A percentile compares a stretch with the other conserved stretches of the same genome.
Evolutionary conservation across 768 basidiomycete species (phyloP).

Genomic region (Podaxis carcinomalis): DNA sequence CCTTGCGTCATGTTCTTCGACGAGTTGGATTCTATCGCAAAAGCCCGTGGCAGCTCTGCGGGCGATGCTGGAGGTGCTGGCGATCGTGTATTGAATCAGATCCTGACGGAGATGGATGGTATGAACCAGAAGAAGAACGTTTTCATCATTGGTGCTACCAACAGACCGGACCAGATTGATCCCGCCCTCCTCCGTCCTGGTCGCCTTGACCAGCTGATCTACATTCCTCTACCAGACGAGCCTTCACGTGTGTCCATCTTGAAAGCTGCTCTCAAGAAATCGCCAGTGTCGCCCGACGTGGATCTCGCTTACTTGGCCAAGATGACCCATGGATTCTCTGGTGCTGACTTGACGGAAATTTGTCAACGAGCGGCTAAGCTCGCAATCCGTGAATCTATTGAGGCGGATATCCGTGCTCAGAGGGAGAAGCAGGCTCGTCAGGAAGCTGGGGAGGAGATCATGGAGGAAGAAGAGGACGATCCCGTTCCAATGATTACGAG

Average conservation of each 20-base stretch:
- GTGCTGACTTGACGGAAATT: conserved; percentile 99
- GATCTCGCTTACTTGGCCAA: conserved; percentile 85
- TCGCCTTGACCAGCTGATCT: conserved; percentile 98
- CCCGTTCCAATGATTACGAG: conserved; percentile 86
- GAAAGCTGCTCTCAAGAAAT: conserved; percentile 87
- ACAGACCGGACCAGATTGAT: conserved; percentile 95
- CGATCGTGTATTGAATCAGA: conserved; percentile 96
- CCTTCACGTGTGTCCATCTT: conserved; percentile 88
- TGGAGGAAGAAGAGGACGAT: conserved; percentile 79
- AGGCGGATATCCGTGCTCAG: conserved; percentile 77
- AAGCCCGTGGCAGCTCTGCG: conserved; percentile 85
- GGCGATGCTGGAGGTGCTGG: conserved; percentile 96
- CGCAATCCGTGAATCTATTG: conserved; percentile 93
- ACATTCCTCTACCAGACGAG: conserved; percentile 98
- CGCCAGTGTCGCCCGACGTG: conserved; percentile 79
- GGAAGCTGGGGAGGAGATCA: conserved; percentile 68
- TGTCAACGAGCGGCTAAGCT: conserved; percentile 97
- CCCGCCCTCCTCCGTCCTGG: conserved; percentile 91
- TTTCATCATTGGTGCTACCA: conserved; percentile 97
- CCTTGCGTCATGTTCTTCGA: conserved; percentile 99
- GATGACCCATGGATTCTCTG: conserved; percentile 96
- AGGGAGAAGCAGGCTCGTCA: conserved; percentile 81
- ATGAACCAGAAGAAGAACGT: conserved; percentile 99
- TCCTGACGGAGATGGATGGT: conserved; percentile 97
- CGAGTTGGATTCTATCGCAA: conserved; percentile 98